These are phyloP conservation scores for Puccinia coronata DNA, from an alignment of 1,284 basidiomycete species.

Conservation along the genomic window DNA sequence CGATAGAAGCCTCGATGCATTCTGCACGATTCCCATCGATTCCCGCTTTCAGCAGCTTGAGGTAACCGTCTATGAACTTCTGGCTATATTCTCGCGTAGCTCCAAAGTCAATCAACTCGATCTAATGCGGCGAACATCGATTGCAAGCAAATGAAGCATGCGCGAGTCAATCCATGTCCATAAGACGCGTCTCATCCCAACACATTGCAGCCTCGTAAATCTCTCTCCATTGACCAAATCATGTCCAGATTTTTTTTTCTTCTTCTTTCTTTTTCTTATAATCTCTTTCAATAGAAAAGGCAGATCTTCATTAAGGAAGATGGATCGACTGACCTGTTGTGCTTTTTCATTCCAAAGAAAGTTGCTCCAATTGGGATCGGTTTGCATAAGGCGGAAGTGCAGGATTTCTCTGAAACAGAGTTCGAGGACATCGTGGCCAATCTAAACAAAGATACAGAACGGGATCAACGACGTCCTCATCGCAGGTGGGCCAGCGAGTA, in stretches of 20 bases:
- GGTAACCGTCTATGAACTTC: constrained; percentile 86
- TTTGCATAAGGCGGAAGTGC: constrained; percentile 91
- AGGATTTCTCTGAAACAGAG: constrained; percentile 89
- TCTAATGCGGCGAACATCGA: constrained; percentile 59
- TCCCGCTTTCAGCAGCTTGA: constrained; percentile 75
- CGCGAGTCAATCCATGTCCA: neutral
- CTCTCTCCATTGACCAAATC: neutral
- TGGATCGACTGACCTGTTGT: constrained; percentile 58
- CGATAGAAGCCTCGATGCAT: constrained; percentile 74
- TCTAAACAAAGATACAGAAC: constrained; percentile 63
- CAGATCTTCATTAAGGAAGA: too few species aligned
- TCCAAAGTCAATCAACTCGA: constrained; percentile 94
- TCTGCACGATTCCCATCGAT: constrained; percentile 69
- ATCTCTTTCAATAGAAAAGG: too few species aligned
- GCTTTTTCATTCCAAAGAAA: constrained; percentile 80
- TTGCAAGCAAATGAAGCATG: neutral
- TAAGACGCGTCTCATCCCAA: neutral
- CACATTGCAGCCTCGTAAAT: too few species aligned
- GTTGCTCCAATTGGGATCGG: constrained; percentile 98
- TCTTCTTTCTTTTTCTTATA: too few species aligned
- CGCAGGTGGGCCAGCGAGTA: neutral
- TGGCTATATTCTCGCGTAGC: constrained; percentile 84
- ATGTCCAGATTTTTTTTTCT: neutral
- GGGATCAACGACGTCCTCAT: neutral
- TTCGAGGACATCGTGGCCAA: constrained; percentile 77